Base-by-base conservation (phyloP, 78 protist genomes). In the Dictyostelium intermedium region DNA sequence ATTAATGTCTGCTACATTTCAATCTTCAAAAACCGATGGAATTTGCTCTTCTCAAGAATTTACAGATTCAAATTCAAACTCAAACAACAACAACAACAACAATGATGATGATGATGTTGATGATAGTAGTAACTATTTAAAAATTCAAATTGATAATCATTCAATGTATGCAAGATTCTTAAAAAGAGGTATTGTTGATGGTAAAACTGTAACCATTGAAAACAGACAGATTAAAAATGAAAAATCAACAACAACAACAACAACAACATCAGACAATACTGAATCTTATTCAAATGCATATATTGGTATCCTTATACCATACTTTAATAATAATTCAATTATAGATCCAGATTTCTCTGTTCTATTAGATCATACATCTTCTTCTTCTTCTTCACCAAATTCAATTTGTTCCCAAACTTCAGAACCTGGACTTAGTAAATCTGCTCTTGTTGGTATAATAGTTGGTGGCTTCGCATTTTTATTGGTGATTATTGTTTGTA, bases 291-390 rank as follows among this genome's bases (percentile, higher is more conserved):
- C 41, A 23, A 35, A 25, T 35, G n/a, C 35, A 41, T n/a, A 41
- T 6, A 41, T 83, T 37, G 87, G 79, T 37, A 83, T 83, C 8
- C n/a, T 18, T 23, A 37, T 83, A 37, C 79, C 87, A 37, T 4
- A 34, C 27, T 83, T 37, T 39, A 25, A 37, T 6, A 5, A n/a
- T 6, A 39, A 13, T 5, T 76, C 45, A 2, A n/a, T n/a, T 4
- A 34, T 83, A n/a, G 87, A 83, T 69, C 91, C 91, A 7, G 81
- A 84, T 45, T 84, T 84, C 35, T 84, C 91, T 18, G 77, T 63
- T 41, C n/a, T 84, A 9, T 14, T 84, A 47, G 81, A 84, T 45
- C 8, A 39, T 39, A 5, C 7, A 23, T n/a, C 82, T 23, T 3
- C 32, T 23, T 8, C 23, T 13, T 6, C 27, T 34, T 37, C 47